Conservation (phyloP, 2,329 filamentous ascomycete species). For the Grosmannia clavigera region DNA sequence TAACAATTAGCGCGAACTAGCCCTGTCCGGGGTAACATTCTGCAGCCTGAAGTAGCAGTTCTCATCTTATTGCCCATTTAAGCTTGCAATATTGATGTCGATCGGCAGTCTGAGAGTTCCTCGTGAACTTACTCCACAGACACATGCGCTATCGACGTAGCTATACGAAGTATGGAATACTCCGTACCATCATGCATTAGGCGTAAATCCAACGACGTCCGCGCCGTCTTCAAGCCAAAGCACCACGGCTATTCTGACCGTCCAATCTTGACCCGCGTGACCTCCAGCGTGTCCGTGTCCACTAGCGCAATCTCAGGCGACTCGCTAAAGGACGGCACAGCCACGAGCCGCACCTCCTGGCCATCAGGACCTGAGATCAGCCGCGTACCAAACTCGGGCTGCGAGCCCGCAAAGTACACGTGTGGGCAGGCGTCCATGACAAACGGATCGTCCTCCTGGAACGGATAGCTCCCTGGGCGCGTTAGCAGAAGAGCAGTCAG, state of each 20-base stretch:
- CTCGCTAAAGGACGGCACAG: slow-evolving; percentile 68
- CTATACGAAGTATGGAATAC: no score
- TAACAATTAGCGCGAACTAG: no score
- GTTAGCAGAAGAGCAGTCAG: not conserved
- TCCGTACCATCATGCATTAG: no score
- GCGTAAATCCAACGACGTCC: no score
- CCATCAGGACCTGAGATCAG: slow-evolving; percentile 54
- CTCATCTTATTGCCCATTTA: no score
- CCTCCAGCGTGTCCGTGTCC: slow-evolving; percentile 74
- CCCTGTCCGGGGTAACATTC: no score
- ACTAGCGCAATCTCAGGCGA: slow-evolving; percentile 72
- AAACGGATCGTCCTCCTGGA: slow-evolving; percentile 86
- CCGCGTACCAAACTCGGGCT: slow-evolving; percentile 63
- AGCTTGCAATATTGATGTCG: no score
- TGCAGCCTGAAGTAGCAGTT: no score
- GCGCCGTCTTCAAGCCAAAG: no score
- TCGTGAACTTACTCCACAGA: no score
- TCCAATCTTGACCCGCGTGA: slow-evolving; percentile 52
- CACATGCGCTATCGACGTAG: no score
- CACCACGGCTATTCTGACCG: not conserved
- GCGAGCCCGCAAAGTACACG: slow-evolving; percentile 80
- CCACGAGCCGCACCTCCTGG: slow-evolving; percentile 64
- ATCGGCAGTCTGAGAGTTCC: no score
- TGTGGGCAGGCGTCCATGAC: slow-evolving; percentile 78
- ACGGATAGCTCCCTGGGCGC: slow-evolving; percentile 78